Base-by-base conservation (phyloP, 2,329 filamentous ascomycete genomes). In the Huntiella bhutanensis region DNA sequence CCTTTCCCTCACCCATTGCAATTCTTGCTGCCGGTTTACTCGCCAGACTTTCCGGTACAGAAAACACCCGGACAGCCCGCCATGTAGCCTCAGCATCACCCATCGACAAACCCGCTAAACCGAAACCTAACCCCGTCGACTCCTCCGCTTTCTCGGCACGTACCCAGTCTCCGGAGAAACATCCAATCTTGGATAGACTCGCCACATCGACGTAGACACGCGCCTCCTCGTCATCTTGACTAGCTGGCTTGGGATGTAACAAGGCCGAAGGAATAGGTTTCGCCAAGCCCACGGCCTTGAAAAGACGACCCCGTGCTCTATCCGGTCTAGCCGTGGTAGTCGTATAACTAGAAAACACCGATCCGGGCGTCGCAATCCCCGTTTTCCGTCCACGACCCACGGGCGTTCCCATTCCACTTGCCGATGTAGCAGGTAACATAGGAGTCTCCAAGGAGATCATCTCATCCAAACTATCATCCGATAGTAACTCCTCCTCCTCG, bases 81-180 rank as follows among this genome's bases (percentile, higher is more conserved):
- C 84, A 94, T 42, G 73, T 67, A 1, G 67, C 57, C 33, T 73
- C 65, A 40, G 82, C 77, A 3, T 72, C 64, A n/a, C 77, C 69
- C 33, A 51, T 43, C 16, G 75, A 76, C 3, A 85, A 66, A 2
- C 78, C 78, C 64, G 78, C 81, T 0, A 71, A 65, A 43, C 72
- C 81, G 53, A 75, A 74, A 13, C 69, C 81, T 58, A 75, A 80
- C 12, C 67, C 64, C 16, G 73, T 80, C 49, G 83, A 81, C 57
- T 86, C 83, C 53, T 82, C 72, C 0, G 82, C 73, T 4, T 75
- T 70, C 62, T 94, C 85, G 8, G 95, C 68, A 16, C 81, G 78
- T 8, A 94, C 85, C 91, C 91, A 98, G 57, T 98, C 91, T 28
- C 91, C 91, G 0, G 88, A 96, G 58, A 98, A 98, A 60, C 88